Evolutionary conservation across 1,284 basidiomycete genomes (phyloP), one percentile per base, ranked within the genome.

Genomic region (Wallemia mellicola): DNA sequence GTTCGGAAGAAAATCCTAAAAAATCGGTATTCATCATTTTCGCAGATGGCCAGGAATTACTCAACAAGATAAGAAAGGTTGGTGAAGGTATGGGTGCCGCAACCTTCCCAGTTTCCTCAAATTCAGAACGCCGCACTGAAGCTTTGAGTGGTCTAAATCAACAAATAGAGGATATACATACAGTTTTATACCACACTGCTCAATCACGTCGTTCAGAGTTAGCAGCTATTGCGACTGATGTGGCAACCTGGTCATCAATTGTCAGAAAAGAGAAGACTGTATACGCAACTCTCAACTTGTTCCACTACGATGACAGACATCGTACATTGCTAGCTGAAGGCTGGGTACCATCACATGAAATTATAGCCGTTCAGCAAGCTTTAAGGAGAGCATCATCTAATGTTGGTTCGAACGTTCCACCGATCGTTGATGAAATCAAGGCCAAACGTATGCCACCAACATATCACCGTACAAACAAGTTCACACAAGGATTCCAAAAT

Each of bases 1-100:
- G 15, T 15, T 9, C 55, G 3, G 83, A 83, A 54, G 75, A 74
- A 33, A 83, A 89, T 71, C 84, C 83, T 19, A 65, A 82, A 73
- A 99, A 98, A 77, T 91, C 96, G 65, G 94, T 98, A 54, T 99
- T 99, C 74, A 94, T 99, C 74, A 96, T 99, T 70, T 99, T 99
- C 67, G 94, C 92, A 0, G 94, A 99, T 66, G 94, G 94, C 30
- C 80, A 87, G 58, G 82, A 84, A 54, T 76, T 98, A 24, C 79
- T 98, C 27, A 79, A 85, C 65, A 99, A 98, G 77, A 96, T 99
- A 68, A 86, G 92, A 68, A 96, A 92, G 71, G 87, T 99, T 62
- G 84, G 89, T 56, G 94, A 96, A 72, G 91, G 86, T 28, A 95
- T 98, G 86, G 91, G 94, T 57, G 94, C 84, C 1, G 94, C 88